Base-by-base conservation (phyloP, 495 filamentous ascomycete genomes). In the Podospora appendiculata region DNA sequence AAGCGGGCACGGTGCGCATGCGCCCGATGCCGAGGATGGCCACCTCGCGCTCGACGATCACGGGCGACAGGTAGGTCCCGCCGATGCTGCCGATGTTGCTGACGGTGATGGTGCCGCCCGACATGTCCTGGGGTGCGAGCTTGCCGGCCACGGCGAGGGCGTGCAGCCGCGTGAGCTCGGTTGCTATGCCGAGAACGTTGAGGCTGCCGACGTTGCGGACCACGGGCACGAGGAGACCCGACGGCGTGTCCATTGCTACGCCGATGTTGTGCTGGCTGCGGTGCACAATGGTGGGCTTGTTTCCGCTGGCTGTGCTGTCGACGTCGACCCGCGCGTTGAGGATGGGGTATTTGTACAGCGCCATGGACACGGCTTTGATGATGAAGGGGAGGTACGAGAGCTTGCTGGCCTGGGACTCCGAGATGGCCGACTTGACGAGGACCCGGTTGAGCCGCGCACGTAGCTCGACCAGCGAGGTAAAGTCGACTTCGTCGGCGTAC, bases 81-180 rank as follows among this genome's bases (percentile, higher is more conserved):
- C 94, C 94, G 40, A 99, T 90, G 56, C 82, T 94, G n/a, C 94
- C 94, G 54, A 99, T 91, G 61, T 99, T 99, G 53, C 89, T 95
- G 25, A 99, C 81, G 0, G 94, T 96, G 61, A 99, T 90, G 0
- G 93, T 96, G 3, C 90, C 90, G 34, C 91, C 91, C 45, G 70
- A 79, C 47, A 97, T 70, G 69, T 99, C 91, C 8, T 81, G 75
- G 5, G 84, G 73, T 0, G 83, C 77, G 6, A 99, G 77, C 64
- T 88, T 90, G 3, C 89, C 89, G 9, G 76, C 69, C 12, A 77
- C 74, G 1, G 89, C 94, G 0, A 88, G 79, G 3, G 67, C 62
- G 56, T 88, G 84, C 17, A 99, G 79, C 12, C 89, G 82, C 4
- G 71, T 67, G 5, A 96, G 75, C 63, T 96, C 90, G 11, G 77